These are phyloP conservation scores for Ajuga reptans DNA, from an alignment of 305 asterid species.

Conservation along the genomic window DNA sequence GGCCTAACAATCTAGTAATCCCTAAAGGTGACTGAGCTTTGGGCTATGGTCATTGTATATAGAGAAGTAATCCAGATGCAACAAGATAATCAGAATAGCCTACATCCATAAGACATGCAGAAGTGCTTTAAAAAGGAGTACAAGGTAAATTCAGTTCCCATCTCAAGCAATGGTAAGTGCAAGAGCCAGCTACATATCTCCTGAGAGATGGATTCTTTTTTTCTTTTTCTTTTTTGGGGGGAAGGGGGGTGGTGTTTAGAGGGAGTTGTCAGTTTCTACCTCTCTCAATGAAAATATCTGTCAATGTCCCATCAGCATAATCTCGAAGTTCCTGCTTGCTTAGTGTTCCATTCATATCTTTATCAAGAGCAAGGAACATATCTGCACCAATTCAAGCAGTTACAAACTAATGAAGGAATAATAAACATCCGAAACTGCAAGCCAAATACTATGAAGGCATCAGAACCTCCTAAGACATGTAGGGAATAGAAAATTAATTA, in stretches of 20 bases:
- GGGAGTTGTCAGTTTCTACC: slow-evolving; percentile 34
- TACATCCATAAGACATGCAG: neutral
- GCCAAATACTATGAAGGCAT: neutral
- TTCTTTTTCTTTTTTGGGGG: neutral
- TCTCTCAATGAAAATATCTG: slow-evolving; percentile 93
- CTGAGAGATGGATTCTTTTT: neutral
- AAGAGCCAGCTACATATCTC: neutral
- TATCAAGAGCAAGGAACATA: slow-evolving; percentile 97
- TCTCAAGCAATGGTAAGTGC: neutral
- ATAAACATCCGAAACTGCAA: neutral
- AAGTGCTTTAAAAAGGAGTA: neutral
- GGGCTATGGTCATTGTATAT: too few relatives aligned
- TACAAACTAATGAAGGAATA: slow-evolving; percentile 7
- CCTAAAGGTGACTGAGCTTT: too few relatives aligned
- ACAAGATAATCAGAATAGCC: too few relatives aligned
- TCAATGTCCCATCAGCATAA: slow-evolving; percentile 91
- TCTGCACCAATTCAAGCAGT: slow-evolving; percentile 40
- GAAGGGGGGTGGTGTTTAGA: neutral
- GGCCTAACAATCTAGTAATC: too few relatives aligned
- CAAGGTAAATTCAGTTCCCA: neutral
- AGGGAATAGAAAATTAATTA: neutral
- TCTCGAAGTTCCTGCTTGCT: slow-evolving; percentile 95
- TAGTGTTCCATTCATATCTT: slow-evolving; percentile 87
- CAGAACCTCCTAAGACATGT: neutral
- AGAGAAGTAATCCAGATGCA: too few relatives aligned